Percentiles rank a stretch among this genome's conserved stretches.
phyloP scores from a whole-genome alignment of 2,329 filamentous ascomycete species.

The Venturia pyrina region DNA sequence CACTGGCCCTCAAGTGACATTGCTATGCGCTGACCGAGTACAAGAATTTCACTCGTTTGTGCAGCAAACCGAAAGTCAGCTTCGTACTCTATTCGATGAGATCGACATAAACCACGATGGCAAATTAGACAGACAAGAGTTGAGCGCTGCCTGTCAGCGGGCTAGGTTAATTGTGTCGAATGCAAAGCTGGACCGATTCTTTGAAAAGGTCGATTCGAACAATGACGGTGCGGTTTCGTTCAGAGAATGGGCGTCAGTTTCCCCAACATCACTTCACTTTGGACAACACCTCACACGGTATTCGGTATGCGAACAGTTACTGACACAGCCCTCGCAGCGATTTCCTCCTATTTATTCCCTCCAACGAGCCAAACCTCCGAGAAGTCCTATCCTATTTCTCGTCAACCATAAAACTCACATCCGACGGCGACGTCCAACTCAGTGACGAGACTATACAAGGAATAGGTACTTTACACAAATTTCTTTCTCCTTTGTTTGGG shows the following conservation, averaged over 20 bases:
- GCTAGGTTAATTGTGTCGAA: conserved; percentile 71
- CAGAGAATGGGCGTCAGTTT: conserved; percentile 89
- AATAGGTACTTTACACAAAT: conserved; percentile 71
- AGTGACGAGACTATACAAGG: conserved; percentile 85
- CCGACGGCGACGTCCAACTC: conserved; percentile 88
- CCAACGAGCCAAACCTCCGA: conserved; percentile 60
- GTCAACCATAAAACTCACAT: conserved; percentile 76
- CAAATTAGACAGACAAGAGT: conserved; percentile 75
- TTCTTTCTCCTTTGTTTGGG: conserved; percentile 66
- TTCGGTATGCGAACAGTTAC: neutral
- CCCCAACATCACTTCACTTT: neutral
- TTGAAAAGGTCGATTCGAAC: conserved; percentile 80
- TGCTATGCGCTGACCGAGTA: conserved; percentile 23
- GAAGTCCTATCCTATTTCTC: conserved; percentile 87
- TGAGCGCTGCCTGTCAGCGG: conserved; percentile 65
- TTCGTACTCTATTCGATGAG: conserved; percentile 69
- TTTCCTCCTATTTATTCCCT: conserved; percentile 81
- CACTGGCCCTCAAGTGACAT: neutral
- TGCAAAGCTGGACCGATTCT: conserved; percentile 73
- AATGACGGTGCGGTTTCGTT: conserved; percentile 80
- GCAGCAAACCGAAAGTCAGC: conserved; percentile 73
- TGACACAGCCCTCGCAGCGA: conserved; percentile 45
- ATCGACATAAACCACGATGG: conserved; percentile 84
- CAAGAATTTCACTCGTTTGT: conserved; percentile 86
- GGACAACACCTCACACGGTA: neutral